Conservation (phyloP, 345 rosid species). For the Euphorbia lathyris region DNA sequence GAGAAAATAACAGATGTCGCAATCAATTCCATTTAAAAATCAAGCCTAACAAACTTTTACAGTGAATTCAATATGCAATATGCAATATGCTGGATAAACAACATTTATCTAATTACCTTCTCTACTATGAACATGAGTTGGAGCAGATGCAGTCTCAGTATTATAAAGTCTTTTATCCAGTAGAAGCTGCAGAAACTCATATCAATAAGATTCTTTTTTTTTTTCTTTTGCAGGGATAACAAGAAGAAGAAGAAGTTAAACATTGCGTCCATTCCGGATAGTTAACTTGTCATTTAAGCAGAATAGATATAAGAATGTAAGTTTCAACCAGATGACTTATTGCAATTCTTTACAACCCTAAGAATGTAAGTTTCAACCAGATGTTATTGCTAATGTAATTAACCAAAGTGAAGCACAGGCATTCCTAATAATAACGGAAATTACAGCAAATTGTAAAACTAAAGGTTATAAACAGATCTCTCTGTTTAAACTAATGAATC, state of each 20-base stretch:
- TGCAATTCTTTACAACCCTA: too few species aligned
- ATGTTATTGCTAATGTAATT: neutral
- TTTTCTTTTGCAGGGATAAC: neutral
- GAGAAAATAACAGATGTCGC: neutral
- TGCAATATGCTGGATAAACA: too few species aligned
- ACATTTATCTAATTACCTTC: too few species aligned
- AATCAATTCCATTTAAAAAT: neutral
- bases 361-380: neutral
- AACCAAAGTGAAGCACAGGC: neutral
- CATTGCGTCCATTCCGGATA: neutral
- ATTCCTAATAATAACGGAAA: neutral
- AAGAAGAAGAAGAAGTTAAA: neutral
- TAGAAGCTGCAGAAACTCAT: slow-evolving; percentile 27
- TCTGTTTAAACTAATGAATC: neutral
- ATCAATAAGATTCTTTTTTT: neutral
- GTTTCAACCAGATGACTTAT: neutral
- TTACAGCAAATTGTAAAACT: neutral
- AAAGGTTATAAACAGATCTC: neutral
- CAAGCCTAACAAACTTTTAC: neutral
- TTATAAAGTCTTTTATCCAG: slow-evolving; percentile 20
- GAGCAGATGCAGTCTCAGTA: slow-evolving; percentile 23
- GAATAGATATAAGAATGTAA: neutral
- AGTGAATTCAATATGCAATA: too few species aligned
- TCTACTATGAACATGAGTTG: slow-evolving; percentile 36
- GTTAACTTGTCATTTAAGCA: neutral